Conservation (phyloP, 2,329 filamentous ascomycete species). For the Phialemoniopsis sp. region DNA sequence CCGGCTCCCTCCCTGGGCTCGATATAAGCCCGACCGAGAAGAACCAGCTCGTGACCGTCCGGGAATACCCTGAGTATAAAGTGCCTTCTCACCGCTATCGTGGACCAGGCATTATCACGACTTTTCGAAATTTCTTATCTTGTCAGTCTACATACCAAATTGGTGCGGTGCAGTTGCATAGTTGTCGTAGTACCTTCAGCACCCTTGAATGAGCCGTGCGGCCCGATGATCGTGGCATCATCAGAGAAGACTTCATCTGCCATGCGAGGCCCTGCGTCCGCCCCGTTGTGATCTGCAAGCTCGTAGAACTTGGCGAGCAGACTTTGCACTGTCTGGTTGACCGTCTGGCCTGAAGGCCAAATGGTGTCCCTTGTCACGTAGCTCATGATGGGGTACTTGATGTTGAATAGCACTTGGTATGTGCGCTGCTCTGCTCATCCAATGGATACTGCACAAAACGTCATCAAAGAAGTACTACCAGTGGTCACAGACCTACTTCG, state of each 20-base stretch:
- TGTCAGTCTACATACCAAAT: neutral
- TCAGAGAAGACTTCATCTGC: neutral
- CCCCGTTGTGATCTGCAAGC: neutral
- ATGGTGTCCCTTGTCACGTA: neutral
- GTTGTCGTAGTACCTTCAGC: too few species aligned
- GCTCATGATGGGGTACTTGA: neutral
- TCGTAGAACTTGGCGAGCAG: neutral
- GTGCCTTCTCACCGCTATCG: neutral
- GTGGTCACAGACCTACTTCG: too few species aligned
- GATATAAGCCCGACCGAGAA: too few species aligned
- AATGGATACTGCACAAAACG: constrained; percentile 1
- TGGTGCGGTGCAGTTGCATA: too few species aligned
- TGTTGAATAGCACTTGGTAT: neutral
- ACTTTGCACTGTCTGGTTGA: constrained; percentile 1
- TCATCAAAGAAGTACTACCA: too few species aligned
- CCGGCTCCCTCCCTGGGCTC: too few species aligned
- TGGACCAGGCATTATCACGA: constrained; percentile 2
- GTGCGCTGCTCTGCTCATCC: neutral
- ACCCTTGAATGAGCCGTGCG: too few species aligned
- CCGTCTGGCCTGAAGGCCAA: constrained; percentile 1
- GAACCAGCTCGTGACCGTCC: too few species aligned
- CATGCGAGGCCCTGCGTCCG: constrained; percentile 1
- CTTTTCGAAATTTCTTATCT: constrained; percentile 1
- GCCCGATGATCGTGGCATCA: neutral
- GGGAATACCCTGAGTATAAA: neutral